Base-by-base conservation (phyloP, 352 stramenopile genomes). In the Phytophthora hybrid region DNA sequence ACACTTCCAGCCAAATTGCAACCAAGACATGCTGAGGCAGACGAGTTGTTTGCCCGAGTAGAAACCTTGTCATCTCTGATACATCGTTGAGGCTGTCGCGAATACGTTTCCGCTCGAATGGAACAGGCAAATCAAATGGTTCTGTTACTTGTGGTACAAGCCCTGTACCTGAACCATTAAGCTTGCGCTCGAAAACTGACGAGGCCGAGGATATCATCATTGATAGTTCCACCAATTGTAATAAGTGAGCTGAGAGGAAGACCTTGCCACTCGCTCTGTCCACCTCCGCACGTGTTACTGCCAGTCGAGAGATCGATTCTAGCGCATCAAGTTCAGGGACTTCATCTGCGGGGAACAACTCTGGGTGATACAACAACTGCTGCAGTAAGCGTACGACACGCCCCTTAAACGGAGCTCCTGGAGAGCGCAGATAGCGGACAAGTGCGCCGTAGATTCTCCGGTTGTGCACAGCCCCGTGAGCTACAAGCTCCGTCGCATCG, bases 1-100 rank as follows among this genome's bases (percentile, higher is more conserved):
- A 93, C n/a, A 92, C 83, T 23, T 95, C 89, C 3, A 96, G 65
- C 89, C 89, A 96, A 34, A 95, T 88, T 14, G 87, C 72, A 39
- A 86, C 70, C 16, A 95, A 59, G 3, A 93, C 72, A 62, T 92
- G 84, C 13, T 84, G 63, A 14, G 88, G 77, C 4, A 96, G 61
- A 32, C 52, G 57, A 5, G 79, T 65, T 0, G 66, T 80, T 52
- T 93, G 71, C 29, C 85, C 79, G 2, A 94, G 73, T 14, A 96
- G 63, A 67, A 96, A 96, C 13, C 68, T 78, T 7, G 83, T 76
- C 7, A 96, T 67, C 3, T 77, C 68, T 4, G 71, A 71, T 1
- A 93, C 73, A 53, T 94, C 88, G 26, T 80, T 85, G 37, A 96
- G 54, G 37, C 79, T 77, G 13, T 89, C 78, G 3, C 71, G 52